Evolutionary conservation across 768 basidiomycete species (phyloP), one percentile per base, ranked within the genome.

Genomic region (Trametes cubensis): DNA sequence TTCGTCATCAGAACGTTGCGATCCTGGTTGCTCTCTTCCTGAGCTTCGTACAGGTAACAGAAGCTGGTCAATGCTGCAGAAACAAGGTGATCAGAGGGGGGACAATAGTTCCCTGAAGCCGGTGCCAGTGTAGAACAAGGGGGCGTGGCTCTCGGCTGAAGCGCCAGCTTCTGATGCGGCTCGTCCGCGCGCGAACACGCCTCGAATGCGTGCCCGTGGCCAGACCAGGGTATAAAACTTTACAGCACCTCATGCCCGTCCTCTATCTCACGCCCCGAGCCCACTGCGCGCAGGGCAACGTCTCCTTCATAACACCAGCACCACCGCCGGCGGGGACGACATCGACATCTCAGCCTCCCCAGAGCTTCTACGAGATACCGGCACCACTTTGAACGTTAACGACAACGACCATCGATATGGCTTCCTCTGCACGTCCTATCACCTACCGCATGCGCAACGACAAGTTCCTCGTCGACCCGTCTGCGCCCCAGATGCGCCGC

Each of bases 81-180:
- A 11, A 34, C 34, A 34, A 34, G 34, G 34, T 34, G 34, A 34
- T 11, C 6, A 8, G 4, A 28, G 20, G 10, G 10, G 23, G 47
- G 23, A 23, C 47, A 49, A 49, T 49, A 25, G 47, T 26, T 11
- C 51, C 51, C 10, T 52, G 51, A 28, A 52, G 6, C 10, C 38
- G 51, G 15, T 25, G 45, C 45, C 34, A 34, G 34, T 34, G 15
- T 46, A 46, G 25, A 20, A 25, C 20, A 46, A 30, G 51, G 51
- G n/a, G 34, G n/a, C 51, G 51, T 54, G 40, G 40, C 21, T 23
- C 20, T 39, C 48, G 45, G 51, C 53, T 17, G 30, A 55, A 57
- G 62, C 62, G 57, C 56, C 62, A 55, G 51, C 51, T 63, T 59
- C 58, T 59, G 62, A 63, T 63, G 62, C 62, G 57, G 26, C 41